Evolutionary conservation across 768 basidiomycete genomes (phyloP), one percentile per base, ranked within the genome.

Genomic region (Amanita jacksonii): DNA sequence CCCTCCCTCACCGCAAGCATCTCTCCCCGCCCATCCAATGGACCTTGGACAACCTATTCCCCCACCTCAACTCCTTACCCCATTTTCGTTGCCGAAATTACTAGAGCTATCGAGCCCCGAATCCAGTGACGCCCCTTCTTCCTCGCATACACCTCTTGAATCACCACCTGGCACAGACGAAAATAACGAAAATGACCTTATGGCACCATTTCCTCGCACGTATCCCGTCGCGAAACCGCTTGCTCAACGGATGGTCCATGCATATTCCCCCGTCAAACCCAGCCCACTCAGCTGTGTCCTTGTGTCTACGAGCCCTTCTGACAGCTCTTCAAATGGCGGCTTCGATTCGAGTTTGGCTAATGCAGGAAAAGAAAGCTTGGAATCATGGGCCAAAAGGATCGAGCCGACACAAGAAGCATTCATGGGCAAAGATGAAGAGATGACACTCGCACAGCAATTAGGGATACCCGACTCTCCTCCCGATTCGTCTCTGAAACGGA

Each of bases 241-340:
- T 38, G 79, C 75, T 1, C 62, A 68, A 43, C 76, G 72, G 44
- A 84, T 85, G 79, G 68, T 74, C 3, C 86, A 90, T 50, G 84
- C 85, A 0, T 90, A 89, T 50, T 88, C 87, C 0, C 86, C 86
- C 22, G 79, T 68, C 2, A 81, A 77, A 57, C 86, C 87, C 0
- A 87, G 84, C 49, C 86, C 86, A 2, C 68, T 90, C 24, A 86
- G 83, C 48, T 74, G 85, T 8, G 86, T 89, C 42, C 68, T 88
- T 18, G 76, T 80, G 78, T 67, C 88, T 33, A 72, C 68, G 3
- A 66, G 80, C 49, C 84, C 82, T 1, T 79, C 79, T 4, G 60
- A 68, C 27, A 67, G 62, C 39, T 61, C 67, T 10, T 32, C 43
- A 33, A 52, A 41, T 22, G 31, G 35, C 5, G 54, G 58, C 30